These are phyloP conservation scores for Porpolomopsis calyptriformis DNA, from an alignment of 768 basidiomycete genomes.

Conservation along the genomic window DNA sequence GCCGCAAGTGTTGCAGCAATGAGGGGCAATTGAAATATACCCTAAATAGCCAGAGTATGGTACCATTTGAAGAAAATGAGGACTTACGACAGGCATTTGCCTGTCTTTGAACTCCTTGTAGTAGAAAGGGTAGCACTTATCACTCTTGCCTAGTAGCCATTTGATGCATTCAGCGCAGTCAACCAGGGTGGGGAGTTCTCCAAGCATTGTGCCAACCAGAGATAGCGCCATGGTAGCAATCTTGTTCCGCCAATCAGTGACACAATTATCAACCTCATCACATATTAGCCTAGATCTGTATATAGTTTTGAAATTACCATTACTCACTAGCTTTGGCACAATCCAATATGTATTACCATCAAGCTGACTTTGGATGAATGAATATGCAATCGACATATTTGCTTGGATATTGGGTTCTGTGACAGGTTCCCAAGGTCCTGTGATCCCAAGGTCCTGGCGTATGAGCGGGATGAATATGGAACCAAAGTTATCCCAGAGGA, in stretches of 20 bases:
- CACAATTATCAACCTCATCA: background rate
- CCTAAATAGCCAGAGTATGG: background rate
- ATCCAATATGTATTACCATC: background rate
- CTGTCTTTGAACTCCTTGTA: background rate
- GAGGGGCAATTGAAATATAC: background rate
- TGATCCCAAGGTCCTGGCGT: background rate
- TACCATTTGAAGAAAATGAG: background rate
- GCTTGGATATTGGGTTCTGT: background rate
- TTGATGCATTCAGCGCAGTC: background rate
- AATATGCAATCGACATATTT: background rate
- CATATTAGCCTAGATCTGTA: background rate
- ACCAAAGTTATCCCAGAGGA: background rate
- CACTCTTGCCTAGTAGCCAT: background rate
- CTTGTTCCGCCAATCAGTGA: background rate
- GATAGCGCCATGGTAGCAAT: background rate
- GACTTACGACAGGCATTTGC: background rate
- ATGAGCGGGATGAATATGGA: background rate
- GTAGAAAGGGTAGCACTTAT: background rate
- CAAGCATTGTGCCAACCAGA: background rate
- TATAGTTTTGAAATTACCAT: background rate
- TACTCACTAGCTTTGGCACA: background rate
- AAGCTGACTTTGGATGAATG: background rate
- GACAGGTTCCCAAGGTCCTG: too few relatives aligned
- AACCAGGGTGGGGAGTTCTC: background rate
- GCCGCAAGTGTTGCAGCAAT: background rate